Evolutionary conservation across 371 early-diverging fungal species (phyloP).

Genomic region (Phascolomyces articulosus): DNA sequence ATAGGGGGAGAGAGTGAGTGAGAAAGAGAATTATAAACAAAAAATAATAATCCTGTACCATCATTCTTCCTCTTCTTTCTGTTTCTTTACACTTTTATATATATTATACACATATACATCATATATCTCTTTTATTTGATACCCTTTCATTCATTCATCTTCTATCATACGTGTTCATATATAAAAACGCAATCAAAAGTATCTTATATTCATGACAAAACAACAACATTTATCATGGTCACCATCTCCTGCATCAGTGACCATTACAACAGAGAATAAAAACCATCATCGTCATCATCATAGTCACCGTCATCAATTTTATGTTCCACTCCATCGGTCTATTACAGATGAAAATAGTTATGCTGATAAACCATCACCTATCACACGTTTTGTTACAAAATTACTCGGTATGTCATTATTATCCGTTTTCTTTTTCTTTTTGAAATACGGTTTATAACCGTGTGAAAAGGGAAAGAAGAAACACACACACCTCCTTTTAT

Average conservation of each 20-base stretch:
- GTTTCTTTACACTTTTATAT: too few species aligned
- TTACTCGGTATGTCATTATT: conserved; percentile 17
- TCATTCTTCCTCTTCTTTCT: too few species aligned
- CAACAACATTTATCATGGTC: conserved; percentile 16
- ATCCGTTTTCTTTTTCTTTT: conserved; percentile 5
- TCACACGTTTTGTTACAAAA: conserved; percentile 27
- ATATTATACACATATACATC: not conserved
- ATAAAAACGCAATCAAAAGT: too few species aligned
- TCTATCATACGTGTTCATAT: not conserved
- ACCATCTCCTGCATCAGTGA: not conserved
- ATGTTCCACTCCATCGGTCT: conserved; percentile 25
- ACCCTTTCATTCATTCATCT: not conserved
- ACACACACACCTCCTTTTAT: too few species aligned
- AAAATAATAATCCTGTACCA: too few species aligned
- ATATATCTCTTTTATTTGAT: not conserved
- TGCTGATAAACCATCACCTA: conserved; percentile 23
- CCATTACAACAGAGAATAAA: not conserved
- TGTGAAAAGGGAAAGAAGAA: too few species aligned
- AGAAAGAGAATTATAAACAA: too few species aligned
- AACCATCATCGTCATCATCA: not conserved
- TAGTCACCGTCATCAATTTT: conserved; percentile 6
- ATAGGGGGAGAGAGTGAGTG: too few species aligned
- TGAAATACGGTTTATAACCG: not conserved
- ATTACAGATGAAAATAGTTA: conserved; percentile 25
- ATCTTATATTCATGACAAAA: conserved; percentile 16